These are phyloP conservation scores for Acanthamoeba lenticulata DNA, from an alignment of 208 protist species.

Conservation along the genomic window DNA sequence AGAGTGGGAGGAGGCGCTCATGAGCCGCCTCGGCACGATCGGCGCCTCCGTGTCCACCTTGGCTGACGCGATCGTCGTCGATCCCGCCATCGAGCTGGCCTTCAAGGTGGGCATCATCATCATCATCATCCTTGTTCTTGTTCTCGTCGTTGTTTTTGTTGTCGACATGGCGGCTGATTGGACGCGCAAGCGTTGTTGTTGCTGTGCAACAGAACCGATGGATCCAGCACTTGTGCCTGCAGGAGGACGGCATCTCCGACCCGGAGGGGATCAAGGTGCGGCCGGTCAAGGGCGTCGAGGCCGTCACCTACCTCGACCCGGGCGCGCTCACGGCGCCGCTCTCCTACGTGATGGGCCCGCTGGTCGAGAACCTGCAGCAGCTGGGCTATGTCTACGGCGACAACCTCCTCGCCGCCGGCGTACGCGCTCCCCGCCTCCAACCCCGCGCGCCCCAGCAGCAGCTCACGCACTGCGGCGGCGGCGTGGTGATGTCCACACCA, in stretches of 20 bases:
- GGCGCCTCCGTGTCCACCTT: background rate
- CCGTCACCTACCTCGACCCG: conserved; percentile 66
- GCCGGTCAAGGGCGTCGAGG: conserved; percentile 32
- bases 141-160: too few relatives aligned
- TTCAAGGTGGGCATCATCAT: too few relatives aligned
- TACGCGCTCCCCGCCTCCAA: background rate
- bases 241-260: conserved; percentile 8
- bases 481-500: too few relatives aligned
- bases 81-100: background rate
- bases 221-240: conserved; percentile 34
- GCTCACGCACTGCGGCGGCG: too few relatives aligned
- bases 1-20: background rate
- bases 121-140: too few relatives aligned
- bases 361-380: conserved; percentile 65
- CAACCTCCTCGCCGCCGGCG: conserved; percentile 24
- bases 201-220: too few relatives aligned
- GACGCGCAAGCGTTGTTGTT: too few relatives aligned
- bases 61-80: background rate
- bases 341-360: conserved; percentile 69
- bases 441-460: too few relatives aligned
- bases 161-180: too few relatives aligned
- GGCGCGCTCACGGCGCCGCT: conserved; percentile 9
- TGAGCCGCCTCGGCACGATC: background rate
- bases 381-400: conserved; percentile 63
- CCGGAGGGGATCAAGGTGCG: conserved; percentile 61